phyloP scores from a whole-genome alignment of 345 rosid species.

The Corchorus olitorius region DNA sequence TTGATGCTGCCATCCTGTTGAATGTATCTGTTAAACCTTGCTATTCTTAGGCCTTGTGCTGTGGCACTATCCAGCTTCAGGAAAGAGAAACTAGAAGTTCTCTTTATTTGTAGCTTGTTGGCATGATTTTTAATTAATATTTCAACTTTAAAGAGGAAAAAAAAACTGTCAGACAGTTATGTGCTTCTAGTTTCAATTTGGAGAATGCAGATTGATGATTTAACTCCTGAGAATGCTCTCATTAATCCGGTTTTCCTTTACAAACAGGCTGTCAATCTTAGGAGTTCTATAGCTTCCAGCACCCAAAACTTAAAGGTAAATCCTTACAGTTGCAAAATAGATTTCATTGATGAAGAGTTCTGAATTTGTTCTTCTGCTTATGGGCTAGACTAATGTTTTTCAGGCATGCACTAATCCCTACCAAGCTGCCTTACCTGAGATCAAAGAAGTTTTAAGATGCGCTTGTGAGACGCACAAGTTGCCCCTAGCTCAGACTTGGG shows the following conservation, averaged over 20 bases:
- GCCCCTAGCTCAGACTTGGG: conserved; percentile 92
- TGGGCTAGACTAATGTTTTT: conserved; percentile 20
- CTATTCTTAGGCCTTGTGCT: neutral
- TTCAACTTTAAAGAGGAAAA: too few relatives aligned
- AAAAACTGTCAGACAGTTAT: neutral
- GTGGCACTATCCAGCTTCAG: neutral
- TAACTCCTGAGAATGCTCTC: conserved; percentile 2
- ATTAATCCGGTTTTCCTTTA: conserved; percentile 12
- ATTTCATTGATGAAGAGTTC: conserved; percentile 3
- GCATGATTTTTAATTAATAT: neutral
- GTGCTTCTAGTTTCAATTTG: neutral
- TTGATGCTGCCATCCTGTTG: neutral
- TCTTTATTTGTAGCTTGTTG: neutral
- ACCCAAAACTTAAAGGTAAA: conserved; percentile 55
- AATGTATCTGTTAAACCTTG: neutral
- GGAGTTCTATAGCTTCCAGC: conserved; percentile 53
- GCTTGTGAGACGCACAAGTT: conserved; percentile 76
- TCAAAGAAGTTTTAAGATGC: conserved; percentile 64
- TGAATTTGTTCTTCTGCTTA: conserved; percentile 13
- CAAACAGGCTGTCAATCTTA: conserved; percentile 84
- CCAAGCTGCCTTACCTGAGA: conserved; percentile 79
- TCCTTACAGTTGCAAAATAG: conserved; percentile 19
- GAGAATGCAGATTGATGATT: neutral
- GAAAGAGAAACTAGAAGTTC: too few relatives aligned
- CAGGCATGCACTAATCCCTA: conserved; percentile 58